These are phyloP conservation scores for Monosporozyma siamensis DNA, from an alignment of 805 yeast species.

Conservation along the genomic window DNA sequence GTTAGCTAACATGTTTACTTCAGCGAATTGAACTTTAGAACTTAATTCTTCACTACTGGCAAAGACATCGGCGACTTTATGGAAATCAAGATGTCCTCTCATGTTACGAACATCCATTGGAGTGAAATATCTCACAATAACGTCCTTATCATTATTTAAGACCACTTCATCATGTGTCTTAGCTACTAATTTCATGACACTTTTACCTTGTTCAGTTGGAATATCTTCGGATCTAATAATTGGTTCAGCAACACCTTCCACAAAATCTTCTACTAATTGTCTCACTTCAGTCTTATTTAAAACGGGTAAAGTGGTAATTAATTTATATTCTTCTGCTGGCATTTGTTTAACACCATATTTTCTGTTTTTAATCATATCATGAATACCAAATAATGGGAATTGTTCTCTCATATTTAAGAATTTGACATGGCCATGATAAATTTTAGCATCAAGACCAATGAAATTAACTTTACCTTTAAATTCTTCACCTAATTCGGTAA, in stretches of 20 bases:
- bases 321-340: conserved; percentile 24
- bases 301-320: conserved; percentile 7
- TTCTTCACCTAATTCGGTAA: conserved; percentile 59
- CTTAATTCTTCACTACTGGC: conserved; percentile 39
- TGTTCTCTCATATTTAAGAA: conserved; percentile 74
- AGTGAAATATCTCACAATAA: conserved; percentile 85
- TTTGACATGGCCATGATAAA: conserved; percentile 79
- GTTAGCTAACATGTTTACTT: conserved; percentile 82
- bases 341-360: conserved; percentile 72
- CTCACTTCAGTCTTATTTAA: conserved; percentile 20
- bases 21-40: conserved; percentile 62
- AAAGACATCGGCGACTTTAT: conserved; percentile 71
- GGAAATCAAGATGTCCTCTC: conserved; percentile 79
- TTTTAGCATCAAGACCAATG: conserved; percentile 77
- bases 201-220: conserved; percentile 72
- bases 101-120: conserved; percentile 98
- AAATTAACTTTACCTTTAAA: conserved; percentile 75
- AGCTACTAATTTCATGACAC: conserved; percentile 72
- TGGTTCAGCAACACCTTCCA: conserved; percentile 58
- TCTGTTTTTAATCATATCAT: conserved; percentile 54
- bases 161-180: conserved; percentile 68
- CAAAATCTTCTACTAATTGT: conserved; percentile 53
- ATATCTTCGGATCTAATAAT: conserved; percentile 76
- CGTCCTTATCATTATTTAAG: conserved; percentile 49
- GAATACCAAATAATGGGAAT: conserved; percentile 87